Evolutionary conservation across 805 yeast species (phyloP).

Genomic region (Yarrowia yakushimensis): DNA sequence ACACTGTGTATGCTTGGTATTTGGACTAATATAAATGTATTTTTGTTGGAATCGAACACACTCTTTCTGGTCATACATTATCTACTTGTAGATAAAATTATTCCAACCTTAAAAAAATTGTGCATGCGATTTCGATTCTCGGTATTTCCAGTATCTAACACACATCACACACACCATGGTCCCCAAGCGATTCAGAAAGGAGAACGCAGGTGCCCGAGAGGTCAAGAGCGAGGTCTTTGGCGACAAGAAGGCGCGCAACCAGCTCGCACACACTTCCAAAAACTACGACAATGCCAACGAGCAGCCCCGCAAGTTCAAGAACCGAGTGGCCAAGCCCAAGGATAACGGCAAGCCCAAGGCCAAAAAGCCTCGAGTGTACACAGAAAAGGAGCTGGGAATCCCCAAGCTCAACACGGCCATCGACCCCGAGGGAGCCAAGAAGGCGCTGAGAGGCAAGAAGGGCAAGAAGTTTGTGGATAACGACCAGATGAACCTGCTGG

Average conservation of each 20-base stretch:
- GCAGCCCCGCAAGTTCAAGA: conserved; percentile 23
- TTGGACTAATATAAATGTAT: neutral
- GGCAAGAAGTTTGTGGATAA: conserved; percentile 48
- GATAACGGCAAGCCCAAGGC: conserved; percentile 27
- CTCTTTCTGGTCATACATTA: neutral
- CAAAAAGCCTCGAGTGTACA: conserved; percentile 43
- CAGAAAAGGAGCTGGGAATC: conserved; percentile 74
- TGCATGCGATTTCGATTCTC: conserved; percentile 1
- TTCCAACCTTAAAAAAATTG: conserved; percentile 8
- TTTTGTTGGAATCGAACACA: neutral
- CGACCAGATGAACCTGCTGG: conserved; percentile 67
- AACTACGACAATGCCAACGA: conserved; percentile 28
- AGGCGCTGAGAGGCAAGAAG: conserved; percentile 69
- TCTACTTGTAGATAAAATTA: neutral
- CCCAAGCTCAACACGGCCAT: conserved; percentile 81
- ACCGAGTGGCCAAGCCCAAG: conserved; percentile 28
- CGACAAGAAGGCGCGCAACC: conserved; percentile 32
- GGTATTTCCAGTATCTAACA: neutral
- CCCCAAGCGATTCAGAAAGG: conserved; percentile 13
- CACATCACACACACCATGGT: neutral
- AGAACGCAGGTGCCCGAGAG: conserved; percentile 5
- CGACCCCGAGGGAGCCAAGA: conserved; percentile 73
- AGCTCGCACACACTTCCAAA: conserved; percentile 28
- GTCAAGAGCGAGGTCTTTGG: conserved; percentile 37
- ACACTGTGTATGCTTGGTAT: conserved; percentile 6